Evolutionary conservation across 2,329 filamentous ascomycete species (phyloP).

Genomic region (Trichoderma hamatum): DNA sequence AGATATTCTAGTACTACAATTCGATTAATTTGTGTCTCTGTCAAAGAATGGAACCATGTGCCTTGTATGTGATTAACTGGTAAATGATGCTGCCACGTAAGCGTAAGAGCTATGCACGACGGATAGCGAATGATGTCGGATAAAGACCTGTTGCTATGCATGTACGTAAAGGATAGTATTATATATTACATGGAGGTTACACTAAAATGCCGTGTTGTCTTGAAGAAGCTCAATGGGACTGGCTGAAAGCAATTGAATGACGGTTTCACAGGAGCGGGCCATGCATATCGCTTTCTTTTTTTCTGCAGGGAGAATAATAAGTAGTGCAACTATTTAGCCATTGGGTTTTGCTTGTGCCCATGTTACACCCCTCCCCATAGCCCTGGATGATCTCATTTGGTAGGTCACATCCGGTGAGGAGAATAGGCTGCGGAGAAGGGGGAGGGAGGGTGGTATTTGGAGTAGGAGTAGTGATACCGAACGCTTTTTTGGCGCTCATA

Average conservation of each 20-base stretch:
- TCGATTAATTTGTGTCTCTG: constrained; percentile 18
- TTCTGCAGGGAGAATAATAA: not conserved
- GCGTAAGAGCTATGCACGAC: not conserved
- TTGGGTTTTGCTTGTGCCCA: no score
- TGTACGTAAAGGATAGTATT: not conserved
- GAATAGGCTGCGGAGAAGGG: not conserved
- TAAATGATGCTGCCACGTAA: not conserved
- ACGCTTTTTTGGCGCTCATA: not conserved
- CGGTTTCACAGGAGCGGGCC: not conserved
- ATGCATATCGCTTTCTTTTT: not conserved
- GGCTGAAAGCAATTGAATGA: not conserved
- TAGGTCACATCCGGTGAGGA: constrained; percentile 10
- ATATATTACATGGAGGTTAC: not conserved
- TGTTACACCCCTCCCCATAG: not conserved
- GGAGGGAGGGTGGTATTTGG: not conserved
- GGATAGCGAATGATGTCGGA: not conserved
- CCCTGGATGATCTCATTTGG: not conserved
- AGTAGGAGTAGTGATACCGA: not conserved
- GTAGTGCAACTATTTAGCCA: not conserved
- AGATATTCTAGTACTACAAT: constrained; percentile 25
- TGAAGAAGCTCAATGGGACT: not conserved
- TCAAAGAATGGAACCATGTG: not conserved
- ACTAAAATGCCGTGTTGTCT: not conserved
- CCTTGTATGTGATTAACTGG: not conserved
- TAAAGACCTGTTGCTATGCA: not conserved